Evolutionary conservation across 306 rosid species (phyloP).

Genomic region (Fragaria ananassa): DNA sequence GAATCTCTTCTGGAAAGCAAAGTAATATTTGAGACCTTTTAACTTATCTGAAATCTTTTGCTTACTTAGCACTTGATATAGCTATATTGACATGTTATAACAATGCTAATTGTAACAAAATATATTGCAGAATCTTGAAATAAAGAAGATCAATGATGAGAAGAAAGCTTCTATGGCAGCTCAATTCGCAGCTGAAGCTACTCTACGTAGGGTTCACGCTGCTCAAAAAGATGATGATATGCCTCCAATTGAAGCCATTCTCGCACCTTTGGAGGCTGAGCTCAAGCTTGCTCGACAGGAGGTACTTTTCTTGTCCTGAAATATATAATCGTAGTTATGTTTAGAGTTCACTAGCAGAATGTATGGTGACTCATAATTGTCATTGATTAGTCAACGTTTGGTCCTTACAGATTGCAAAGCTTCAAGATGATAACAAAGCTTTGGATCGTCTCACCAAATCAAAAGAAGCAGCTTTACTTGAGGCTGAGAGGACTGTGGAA

Average conservation of each 20-base stretch:
- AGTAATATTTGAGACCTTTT: constrained; percentile 42
- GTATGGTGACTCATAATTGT: constrained; percentile 12
- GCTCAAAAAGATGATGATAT: constrained; percentile 99
- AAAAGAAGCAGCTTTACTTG: constrained; percentile 96
- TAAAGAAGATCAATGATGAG: constrained; percentile 98
- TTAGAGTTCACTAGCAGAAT: not conserved
- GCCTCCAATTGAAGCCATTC: constrained; percentile 99
- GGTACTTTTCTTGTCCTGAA: constrained; percentile 43
- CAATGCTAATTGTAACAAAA: constrained; percentile 16
- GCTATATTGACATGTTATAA: constrained; percentile 9
- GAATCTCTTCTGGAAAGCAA: constrained; percentile 96
- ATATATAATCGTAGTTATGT: constrained; percentile 8
- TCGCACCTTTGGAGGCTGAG: constrained; percentile 98
- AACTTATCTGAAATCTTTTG: not conserved
- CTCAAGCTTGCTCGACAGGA: constrained; percentile 97
- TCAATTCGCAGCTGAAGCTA: constrained; percentile 99
- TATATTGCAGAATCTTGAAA: constrained; percentile 88
- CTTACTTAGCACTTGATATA: constrained; percentile 6
- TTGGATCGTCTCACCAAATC: constrained; percentile 97
- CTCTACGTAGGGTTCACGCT: constrained; percentile 98
- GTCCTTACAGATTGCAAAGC: constrained; percentile 80
- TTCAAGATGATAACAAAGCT: constrained; percentile 97
- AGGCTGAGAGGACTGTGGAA: constrained; percentile 96
- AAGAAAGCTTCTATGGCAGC: constrained; percentile 99
- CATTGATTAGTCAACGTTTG: constrained; percentile 27